phyloP scores from a whole-genome alignment of 495 filamentous ascomycete genomes.

The Penicillium atrosanguineum region DNA sequence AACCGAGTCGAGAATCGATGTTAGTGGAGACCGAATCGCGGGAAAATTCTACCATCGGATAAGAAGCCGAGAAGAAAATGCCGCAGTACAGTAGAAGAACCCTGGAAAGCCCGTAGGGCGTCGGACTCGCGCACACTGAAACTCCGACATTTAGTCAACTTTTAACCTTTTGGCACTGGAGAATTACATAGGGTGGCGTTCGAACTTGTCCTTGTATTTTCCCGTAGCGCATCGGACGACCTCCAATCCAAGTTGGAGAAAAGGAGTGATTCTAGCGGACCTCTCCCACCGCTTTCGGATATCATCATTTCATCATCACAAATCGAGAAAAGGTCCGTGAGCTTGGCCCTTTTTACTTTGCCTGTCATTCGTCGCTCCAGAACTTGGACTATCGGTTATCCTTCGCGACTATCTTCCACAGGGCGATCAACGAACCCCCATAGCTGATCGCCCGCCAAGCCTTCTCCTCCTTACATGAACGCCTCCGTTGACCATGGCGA shows the following conservation, averaged over 20 bases:
- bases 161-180: background rate
- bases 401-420: constrained; percentile 8
- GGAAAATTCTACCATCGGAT: constrained; percentile 12
- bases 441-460: constrained; percentile 24
- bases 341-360: constrained; percentile 2
- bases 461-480: constrained; percentile 25
- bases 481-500: constrained; percentile 17
- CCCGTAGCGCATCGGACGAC: too few species aligned
- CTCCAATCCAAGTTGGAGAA: background rate
- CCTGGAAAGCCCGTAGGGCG: background rate
- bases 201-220: background rate
- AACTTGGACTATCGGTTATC: background rate
- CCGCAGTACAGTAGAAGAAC: constrained; percentile 15
- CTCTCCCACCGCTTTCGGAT: constrained; percentile 6
- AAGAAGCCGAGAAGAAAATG: constrained; percentile 14
- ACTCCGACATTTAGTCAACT: constrained; percentile 4
- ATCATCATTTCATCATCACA: constrained; percentile 8
- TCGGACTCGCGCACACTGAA: constrained; percentile 12
- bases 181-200: background rate
- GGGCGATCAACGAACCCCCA: constrained; percentile 16
- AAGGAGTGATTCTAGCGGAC: too few species aligned
- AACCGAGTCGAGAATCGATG: constrained; percentile 2
- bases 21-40: constrained; percentile 14
- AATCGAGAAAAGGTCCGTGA: constrained; percentile 7
- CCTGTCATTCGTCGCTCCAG: constrained; percentile 10